Base-by-base conservation (phyloP, 2,329 filamentous ascomycete species). In the Diaporthe sp. region DNA sequence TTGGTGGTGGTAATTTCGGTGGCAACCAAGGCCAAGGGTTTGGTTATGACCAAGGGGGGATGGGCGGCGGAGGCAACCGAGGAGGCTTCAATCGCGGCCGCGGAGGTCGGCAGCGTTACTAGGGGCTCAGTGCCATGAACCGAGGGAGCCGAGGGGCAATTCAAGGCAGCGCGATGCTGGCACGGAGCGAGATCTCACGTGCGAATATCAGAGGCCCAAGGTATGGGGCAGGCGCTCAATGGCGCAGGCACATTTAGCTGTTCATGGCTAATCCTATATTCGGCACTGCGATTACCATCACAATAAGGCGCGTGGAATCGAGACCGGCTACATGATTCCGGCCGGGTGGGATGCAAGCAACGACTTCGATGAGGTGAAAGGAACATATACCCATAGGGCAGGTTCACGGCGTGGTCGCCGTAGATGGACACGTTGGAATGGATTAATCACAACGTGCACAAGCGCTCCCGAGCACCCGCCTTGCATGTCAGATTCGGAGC, bases 11-110 rank as follows among this genome's bases (percentile, higher is more conserved):
- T 63, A 84, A 87, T 20, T 91, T 90, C 78, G 88, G 88, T 34
- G 88, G 87, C 31, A 87, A 86, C 72, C 88, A 90, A 78, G 88
- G 86, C 49, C 86, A 88, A 76, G 87, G 86, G 31, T 91, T 89
- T 79, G 84, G 81, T 20, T 88, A 88, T 77, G 87, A 89, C 34
- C 82, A 82, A 71, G 86, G 87, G 77, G 83, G 80, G 70, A 88
- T 88, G 87, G 83, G 84, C 4, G 83, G 84, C 3, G 85, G 83
- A 3, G 85, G 84, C 25, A 77, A 76, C 47, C 77, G 79, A 22
- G 78, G 79, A 17, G 79, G 78, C 47, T 79, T 79, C 39, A 79
- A 81, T 31, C 80, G 83, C 13, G 81, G 83, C 4, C 80, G 83
- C 2, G 80, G 82, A 9, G 81, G 78, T n/a, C 75, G 79, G 20